These are phyloP conservation scores for Aspergillus cejpii DNA, from an alignment of 2,329 filamentous ascomycete genomes.

Conservation along the genomic window DNA sequence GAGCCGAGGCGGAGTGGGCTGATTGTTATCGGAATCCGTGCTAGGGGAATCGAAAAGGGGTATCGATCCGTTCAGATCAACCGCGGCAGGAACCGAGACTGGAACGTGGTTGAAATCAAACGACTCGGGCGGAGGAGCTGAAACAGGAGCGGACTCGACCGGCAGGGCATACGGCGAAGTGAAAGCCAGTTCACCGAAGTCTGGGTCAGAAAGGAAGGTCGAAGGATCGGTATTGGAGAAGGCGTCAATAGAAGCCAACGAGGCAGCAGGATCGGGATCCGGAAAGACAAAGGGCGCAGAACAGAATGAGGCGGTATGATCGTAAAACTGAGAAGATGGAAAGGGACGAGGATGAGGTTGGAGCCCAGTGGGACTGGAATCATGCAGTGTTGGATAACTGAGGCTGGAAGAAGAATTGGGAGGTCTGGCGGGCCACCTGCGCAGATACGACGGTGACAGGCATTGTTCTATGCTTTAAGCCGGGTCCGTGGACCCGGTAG, in stretches of 20 bases:
- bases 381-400: not conserved
- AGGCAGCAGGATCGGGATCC: not conserved
- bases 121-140: not conserved
- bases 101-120: not conserved
- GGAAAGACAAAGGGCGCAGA: not conserved
- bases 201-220: not conserved
- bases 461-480: conserved; percentile 15
- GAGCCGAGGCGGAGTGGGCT: not conserved
- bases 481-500: conserved; percentile 14
- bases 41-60: not conserved
- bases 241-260: not conserved
- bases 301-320: not conserved
- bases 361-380: not conserved
- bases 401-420: conserved; percentile 3
- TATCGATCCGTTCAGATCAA: not conserved
- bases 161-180: not conserved
- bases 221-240: not conserved
- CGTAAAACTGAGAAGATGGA: not conserved
- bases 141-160: not conserved
- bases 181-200: not conserved
- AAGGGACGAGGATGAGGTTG: conserved; percentile 1
- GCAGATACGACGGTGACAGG: conserved; percentile 6
- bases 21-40: not conserved
- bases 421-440: conserved; percentile 6
- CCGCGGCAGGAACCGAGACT: not conserved